Percentiles rank a stretch among this genome's conserved stretches.
Evolutionary conservation across 106 monocot species (phyloP).

Genomic region (Alisma plantagoaquatica): DNA sequence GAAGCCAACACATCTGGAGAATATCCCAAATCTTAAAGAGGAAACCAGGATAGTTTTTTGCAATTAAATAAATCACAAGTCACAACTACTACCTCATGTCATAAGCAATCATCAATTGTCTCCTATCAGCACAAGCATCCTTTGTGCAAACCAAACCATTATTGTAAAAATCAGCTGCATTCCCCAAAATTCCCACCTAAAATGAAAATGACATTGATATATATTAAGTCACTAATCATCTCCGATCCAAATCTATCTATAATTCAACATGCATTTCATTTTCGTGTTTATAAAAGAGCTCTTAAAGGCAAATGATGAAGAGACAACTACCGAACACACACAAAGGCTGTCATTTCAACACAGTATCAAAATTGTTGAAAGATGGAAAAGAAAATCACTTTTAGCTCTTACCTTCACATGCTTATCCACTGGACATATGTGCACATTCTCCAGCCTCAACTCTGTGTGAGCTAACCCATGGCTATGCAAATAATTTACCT

Average conservation of each 20-base stretch:
- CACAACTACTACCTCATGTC: slow-evolving; percentile 67
- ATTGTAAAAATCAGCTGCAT: slow-evolving; percentile 84
- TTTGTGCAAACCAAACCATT: slow-evolving; percentile 17
- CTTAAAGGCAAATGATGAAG: too few species aligned
- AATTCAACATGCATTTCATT: too few species aligned
- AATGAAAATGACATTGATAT: too few species aligned
- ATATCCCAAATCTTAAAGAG: too few species aligned
- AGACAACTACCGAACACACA: too few species aligned
- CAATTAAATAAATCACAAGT: background rate
- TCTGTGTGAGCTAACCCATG: slow-evolving; percentile 96
- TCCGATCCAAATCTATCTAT: too few species aligned
- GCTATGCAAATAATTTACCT: slow-evolving; percentile 98
- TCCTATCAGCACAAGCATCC: slow-evolving; percentile 42
- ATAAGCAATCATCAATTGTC: slow-evolving; percentile 94
- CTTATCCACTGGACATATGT: slow-evolving; percentile 92
- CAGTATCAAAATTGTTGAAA: too few species aligned
- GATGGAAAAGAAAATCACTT: too few species aligned
- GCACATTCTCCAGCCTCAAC: slow-evolving; percentile 83
- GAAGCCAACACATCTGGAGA: slow-evolving; percentile 85
- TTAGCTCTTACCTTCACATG: slow-evolving; percentile 96
- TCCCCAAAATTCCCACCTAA: slow-evolving; percentile 94
- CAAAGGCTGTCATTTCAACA: too few species aligned
- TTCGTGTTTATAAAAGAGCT: too few species aligned
- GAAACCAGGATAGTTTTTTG: background rate
- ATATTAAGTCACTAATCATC: too few species aligned